Evolutionary conservation across 192 early-diverging fungal species (phyloP).

Genomic region (Linnemannia elongata): DNA sequence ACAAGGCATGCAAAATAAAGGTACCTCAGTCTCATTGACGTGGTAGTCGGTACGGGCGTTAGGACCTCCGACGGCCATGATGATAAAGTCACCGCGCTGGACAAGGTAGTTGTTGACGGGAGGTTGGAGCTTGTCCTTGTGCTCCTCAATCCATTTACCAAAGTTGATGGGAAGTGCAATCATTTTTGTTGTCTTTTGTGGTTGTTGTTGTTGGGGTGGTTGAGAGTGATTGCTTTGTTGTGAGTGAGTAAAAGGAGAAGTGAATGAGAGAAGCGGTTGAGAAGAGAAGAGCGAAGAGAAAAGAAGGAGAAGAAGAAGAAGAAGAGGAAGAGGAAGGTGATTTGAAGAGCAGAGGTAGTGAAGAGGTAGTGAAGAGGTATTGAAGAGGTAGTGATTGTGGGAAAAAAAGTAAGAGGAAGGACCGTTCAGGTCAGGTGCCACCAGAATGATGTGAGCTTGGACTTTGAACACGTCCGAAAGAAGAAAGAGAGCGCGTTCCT

Average conservation of each 20-base stretch:
- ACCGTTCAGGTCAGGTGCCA: conserved; percentile 5
- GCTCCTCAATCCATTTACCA: conserved; percentile 85
- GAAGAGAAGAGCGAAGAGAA: not conserved
- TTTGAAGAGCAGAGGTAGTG: not conserved
- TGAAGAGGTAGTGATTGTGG: not conserved
- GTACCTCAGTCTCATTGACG: conserved; percentile 94
- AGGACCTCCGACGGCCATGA: conserved; percentile 95
- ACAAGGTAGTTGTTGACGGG: conserved; percentile 96
- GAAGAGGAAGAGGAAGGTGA: not conserved
- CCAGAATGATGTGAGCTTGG: not conserved
- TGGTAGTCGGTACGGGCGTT: conserved; percentile 98
- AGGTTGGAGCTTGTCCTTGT: conserved; percentile 87
- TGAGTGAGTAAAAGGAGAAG: not conserved
- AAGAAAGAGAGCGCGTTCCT: not conserved
- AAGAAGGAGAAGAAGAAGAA: too few species aligned
- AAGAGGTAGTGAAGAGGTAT: not conserved
- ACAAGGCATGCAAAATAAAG: not conserved
- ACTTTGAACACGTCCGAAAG: not conserved
- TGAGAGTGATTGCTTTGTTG: not conserved
- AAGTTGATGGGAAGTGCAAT: conserved; percentile 92
- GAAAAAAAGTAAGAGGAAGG: conserved; percentile 4
- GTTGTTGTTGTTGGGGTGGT: not conserved
- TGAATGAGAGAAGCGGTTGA: conserved; percentile 1
- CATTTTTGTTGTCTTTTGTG: conserved; percentile 20
- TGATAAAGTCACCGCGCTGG: conserved; percentile 84